Evolutionary conservation across 2,329 filamentous ascomycete species (phyloP).

Genomic region (Diplodia sapinea): DNA sequence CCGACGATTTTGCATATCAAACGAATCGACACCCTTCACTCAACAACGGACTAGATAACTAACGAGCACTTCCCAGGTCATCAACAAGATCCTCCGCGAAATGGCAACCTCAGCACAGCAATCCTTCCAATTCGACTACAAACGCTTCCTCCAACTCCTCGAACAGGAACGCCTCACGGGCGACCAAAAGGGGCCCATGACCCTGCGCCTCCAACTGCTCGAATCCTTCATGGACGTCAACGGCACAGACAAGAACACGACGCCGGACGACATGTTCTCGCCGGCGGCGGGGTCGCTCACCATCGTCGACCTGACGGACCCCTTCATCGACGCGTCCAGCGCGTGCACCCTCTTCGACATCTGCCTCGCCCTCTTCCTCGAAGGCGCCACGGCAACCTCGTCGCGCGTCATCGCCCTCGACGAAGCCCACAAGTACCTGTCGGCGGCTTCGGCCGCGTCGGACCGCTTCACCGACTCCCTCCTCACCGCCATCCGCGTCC

Average conservation of each 20-base stretch:
- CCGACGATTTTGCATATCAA: no score
- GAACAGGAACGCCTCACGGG: constrained; percentile 49
- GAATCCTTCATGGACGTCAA: constrained; percentile 65
- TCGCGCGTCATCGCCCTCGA: constrained; percentile 70
- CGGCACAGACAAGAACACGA: not conserved
- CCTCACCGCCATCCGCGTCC: constrained; percentile 68
- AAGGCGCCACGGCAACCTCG: constrained; percentile 38
- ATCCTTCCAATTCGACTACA: constrained; percentile 57
- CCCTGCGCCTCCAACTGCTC: constrained; percentile 65
- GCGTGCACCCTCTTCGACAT: constrained; percentile 77
- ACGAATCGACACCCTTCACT: no score
- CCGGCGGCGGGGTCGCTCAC: constrained; percentile 60
- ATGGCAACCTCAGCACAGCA: constrained; percentile 58
- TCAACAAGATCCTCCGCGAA: constrained; percentile 62
- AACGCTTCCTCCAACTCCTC: constrained; percentile 52
- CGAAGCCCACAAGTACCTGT: constrained; percentile 81
- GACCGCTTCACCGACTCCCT: constrained; percentile 66
- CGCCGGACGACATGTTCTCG: constrained; percentile 34
- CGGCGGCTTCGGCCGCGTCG: constrained; percentile 58
- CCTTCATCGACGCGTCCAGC: constrained; percentile 68
- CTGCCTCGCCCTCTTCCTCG: constrained; percentile 69
- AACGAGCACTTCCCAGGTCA: constrained; percentile 37
- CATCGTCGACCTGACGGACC: constrained; percentile 75
- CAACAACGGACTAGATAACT: no score
- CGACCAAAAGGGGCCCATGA: constrained; percentile 61